Conservation (phyloP, 176 grass and related monocot species). For the Hordeum marinum region DNA sequence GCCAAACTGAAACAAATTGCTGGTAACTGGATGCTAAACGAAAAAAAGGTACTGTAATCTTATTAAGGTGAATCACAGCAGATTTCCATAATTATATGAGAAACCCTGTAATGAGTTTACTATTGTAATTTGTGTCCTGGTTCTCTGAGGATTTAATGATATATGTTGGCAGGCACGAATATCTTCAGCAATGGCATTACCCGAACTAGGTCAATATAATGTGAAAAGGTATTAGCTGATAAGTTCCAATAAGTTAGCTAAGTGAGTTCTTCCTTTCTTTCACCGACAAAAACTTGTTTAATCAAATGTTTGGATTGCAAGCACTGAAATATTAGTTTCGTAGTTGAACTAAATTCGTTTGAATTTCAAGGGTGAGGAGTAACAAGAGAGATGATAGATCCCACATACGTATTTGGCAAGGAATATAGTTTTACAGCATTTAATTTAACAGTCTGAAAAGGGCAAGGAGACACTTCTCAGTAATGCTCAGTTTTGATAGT, state of each 20-base stretch:
- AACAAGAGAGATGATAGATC: conserved; percentile 5
- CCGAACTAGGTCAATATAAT: neutral
- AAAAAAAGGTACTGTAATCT: neutral
- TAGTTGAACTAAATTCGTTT: neutral
- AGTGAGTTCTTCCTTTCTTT: neutral
- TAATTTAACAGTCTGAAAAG: neutral
- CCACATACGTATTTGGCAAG: neutral
- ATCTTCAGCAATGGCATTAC: neutral
- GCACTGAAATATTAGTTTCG: neutral
- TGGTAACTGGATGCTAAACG: neutral
- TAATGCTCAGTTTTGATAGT: conserved; percentile 8
- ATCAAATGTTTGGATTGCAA: neutral
- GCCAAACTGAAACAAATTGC: neutral
- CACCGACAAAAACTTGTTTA: neutral
- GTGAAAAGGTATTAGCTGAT: neutral
- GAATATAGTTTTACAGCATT: neutral
- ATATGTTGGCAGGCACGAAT: neutral
- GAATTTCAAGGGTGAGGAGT: neutral
- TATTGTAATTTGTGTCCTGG: neutral
- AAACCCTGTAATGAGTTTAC: neutral
- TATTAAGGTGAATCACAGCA: neutral
- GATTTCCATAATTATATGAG: neutral
- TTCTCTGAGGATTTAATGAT: neutral
- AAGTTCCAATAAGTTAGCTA: neutral
- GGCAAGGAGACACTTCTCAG: neutral